phyloP scores from a whole-genome alignment of 371 early-diverging fungal species.

The Syncephalastrum monosporum region DNA sequence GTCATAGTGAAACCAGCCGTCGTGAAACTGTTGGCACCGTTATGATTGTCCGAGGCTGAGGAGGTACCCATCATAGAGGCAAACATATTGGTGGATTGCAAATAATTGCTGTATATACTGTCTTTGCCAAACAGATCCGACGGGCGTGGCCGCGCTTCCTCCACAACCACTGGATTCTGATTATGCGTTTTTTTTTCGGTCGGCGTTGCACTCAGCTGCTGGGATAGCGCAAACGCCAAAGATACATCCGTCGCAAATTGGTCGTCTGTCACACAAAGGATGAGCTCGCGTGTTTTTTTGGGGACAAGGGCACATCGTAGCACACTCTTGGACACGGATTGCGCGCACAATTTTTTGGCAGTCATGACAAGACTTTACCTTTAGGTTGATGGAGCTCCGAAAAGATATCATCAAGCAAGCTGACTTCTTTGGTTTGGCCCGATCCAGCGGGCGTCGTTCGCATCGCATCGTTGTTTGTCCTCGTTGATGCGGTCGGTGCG shows the following conservation, averaged over 20 bases:
- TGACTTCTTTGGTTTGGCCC: slow-evolving; percentile 11
- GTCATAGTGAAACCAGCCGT: neutral
- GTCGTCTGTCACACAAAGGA: slow-evolving; percentile 13
- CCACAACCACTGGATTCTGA: too few relatives aligned
- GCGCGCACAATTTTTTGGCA: neutral
- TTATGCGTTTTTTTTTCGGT: slow-evolving; percentile 4
- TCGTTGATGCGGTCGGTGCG: slow-evolving; percentile 5
- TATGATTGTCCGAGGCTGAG: neutral
- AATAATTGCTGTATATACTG: slow-evolving; percentile 41
- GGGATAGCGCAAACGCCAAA: slow-evolving; percentile 38
- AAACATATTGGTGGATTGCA: slow-evolving; percentile 32
- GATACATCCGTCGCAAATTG: slow-evolving; percentile 29
- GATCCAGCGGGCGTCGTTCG: slow-evolving; percentile 20
- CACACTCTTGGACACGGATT: neutral
- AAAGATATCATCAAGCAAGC: slow-evolving; percentile 43
- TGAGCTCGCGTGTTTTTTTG: slow-evolving; percentile 1
- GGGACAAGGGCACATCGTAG: neutral
- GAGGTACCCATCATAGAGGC: slow-evolving; percentile 18
- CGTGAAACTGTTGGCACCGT: neutral
- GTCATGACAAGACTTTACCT: neutral
- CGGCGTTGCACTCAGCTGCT: slow-evolving; percentile 19
- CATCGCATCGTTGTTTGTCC: slow-evolving; percentile 2
- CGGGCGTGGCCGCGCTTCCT: neutral
- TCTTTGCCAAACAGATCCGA: slow-evolving; percentile 23
- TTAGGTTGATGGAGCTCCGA: slow-evolving; percentile 25